Percentiles rank a stretch among this genome's conserved stretches.
phyloP scores from a whole-genome alignment of 2,329 filamentous ascomycete genomes.

The Aspergillus neotritici region DNA sequence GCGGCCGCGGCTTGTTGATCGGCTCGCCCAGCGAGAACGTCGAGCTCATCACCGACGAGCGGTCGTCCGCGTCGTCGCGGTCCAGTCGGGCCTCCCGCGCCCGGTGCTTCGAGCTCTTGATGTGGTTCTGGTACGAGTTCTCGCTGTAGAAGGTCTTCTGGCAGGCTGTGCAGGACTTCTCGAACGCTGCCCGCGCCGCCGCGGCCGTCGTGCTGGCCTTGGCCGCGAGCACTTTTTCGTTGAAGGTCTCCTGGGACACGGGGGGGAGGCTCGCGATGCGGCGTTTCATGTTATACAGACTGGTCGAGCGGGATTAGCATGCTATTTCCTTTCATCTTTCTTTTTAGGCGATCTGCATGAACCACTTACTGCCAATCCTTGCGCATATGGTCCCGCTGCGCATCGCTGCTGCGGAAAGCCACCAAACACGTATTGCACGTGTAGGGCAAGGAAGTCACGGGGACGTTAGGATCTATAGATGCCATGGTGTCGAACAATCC shows the following conservation, averaged over 20 bases:
- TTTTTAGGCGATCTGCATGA: slow-evolving; percentile 1
- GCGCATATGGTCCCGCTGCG: slow-evolving; percentile 94
- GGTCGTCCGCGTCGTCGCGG: slow-evolving; percentile 54
- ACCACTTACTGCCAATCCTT: slow-evolving; percentile 90
- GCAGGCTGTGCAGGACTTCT: slow-evolving; percentile 75
- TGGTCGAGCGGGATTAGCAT: slow-evolving; percentile 29
- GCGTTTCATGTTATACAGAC: slow-evolving; percentile 93
- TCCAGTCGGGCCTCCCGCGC: slow-evolving; percentile 54
- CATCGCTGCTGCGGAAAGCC: slow-evolving; percentile 86
- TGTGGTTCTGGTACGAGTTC: slow-evolving; percentile 89
- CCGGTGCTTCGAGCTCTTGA: slow-evolving; percentile 86
- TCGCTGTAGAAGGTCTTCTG: slow-evolving; percentile 93
- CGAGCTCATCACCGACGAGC: slow-evolving; percentile 79
- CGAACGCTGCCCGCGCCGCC: slow-evolving; percentile 81
- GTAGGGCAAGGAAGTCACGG: slow-evolving; percentile 61
- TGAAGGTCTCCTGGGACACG: slow-evolving; percentile 85
- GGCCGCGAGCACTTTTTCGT: slow-evolving; percentile 89
- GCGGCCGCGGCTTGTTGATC: slow-evolving; percentile 52
- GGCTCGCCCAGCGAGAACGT: slow-evolving; percentile 88
- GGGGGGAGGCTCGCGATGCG: slow-evolving; percentile 85
- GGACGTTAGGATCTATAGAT: slow-evolving; percentile 2
- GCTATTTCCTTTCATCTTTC: slow-evolving; percentile 4
- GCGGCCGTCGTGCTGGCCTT: slow-evolving; percentile 78
- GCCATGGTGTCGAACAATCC: slow-evolving; percentile 1
- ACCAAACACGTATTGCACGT: slow-evolving; percentile 98